These are phyloP conservation scores for Aspergillus costaricaensis DNA, from an alignment of 2,329 filamentous ascomycete genomes.

Conservation along the genomic window DNA sequence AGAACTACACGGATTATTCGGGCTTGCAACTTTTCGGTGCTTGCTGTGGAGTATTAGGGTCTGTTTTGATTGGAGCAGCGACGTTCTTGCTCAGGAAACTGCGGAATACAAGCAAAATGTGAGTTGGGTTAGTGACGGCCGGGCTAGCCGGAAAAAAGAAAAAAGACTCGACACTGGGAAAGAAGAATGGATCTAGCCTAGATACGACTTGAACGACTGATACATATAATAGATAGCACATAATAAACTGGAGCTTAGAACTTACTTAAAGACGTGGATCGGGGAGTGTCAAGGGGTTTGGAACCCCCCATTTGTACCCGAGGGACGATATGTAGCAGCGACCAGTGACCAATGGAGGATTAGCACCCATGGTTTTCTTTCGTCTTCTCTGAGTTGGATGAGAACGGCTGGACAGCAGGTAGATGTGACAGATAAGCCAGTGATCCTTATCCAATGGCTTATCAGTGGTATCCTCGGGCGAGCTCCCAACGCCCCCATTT, in stretches of 20 bases:
- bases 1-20: conserved; percentile 23
- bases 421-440: neutral
- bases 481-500: neutral
- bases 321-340: too few relatives aligned
- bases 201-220: neutral
- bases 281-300: too few relatives aligned
- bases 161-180: too few relatives aligned
- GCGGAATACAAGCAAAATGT: neutral
- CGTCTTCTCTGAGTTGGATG: too few relatives aligned
- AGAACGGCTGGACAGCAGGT: neutral
- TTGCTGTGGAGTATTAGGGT: neutral
- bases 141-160: too few relatives aligned
- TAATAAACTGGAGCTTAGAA: neutral
- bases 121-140: too few relatives aligned
- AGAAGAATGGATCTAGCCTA: neutral
- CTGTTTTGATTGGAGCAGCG: neutral
- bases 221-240: neutral
- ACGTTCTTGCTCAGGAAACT: neutral
- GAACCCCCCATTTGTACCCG: too few relatives aligned
- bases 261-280: too few relatives aligned
- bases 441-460: neutral
- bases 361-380: too few relatives aligned
- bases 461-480: neutral
- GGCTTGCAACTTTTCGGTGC: conserved; percentile 30
- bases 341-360: too few relatives aligned